Percentiles rank a stretch among this genome's conserved stretches.
Evolutionary conservation across 2,329 filamentous ascomycete species (phyloP).

Genomic region (Sarocladium strictum): DNA sequence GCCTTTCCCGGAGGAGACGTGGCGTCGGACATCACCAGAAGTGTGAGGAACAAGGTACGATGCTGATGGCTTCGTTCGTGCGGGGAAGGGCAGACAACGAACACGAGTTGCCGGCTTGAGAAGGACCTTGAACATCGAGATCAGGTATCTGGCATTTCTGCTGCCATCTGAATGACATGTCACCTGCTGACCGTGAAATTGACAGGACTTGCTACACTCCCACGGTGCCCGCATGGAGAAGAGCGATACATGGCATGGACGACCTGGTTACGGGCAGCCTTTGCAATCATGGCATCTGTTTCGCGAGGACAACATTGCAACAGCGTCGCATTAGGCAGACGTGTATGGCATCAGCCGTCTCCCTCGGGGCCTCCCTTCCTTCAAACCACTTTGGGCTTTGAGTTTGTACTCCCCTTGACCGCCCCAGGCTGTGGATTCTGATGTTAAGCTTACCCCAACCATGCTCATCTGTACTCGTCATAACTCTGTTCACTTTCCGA

Average conservation of each 20-base stretch:
- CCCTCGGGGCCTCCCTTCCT: not conserved
- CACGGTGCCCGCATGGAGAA: too few species aligned
- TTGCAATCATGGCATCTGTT: too few species aligned
- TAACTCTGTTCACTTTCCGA: not conserved
- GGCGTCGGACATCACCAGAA: not conserved
- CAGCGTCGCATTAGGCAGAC: too few species aligned
- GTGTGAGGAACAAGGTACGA: not conserved
- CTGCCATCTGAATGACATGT: too few species aligned
- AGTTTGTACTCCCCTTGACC: not conserved
- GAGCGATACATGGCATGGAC: too few species aligned
- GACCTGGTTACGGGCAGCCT: too few species aligned
- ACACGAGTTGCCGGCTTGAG: conserved; percentile 5
- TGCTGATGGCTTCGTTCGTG: not conserved
- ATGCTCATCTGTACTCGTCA: not conserved
- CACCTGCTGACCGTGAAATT: too few species aligned
- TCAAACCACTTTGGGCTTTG: not conserved
- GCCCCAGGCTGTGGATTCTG: not conserved
- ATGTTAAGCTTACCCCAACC: conserved; percentile 5
- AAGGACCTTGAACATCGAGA: not conserved
- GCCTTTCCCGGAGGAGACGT: conserved; percentile 6
- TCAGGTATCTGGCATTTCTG: too few species aligned
- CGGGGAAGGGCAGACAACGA: not conserved
- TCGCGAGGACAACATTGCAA: too few species aligned
- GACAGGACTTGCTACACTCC: too few species aligned
- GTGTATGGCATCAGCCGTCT: too few species aligned